Percentiles rank a stretch among this genome's conserved stretches.
phyloP scores from a whole-genome alignment of 768 basidiomycete species.

The Tephrocybe sp. region DNA sequence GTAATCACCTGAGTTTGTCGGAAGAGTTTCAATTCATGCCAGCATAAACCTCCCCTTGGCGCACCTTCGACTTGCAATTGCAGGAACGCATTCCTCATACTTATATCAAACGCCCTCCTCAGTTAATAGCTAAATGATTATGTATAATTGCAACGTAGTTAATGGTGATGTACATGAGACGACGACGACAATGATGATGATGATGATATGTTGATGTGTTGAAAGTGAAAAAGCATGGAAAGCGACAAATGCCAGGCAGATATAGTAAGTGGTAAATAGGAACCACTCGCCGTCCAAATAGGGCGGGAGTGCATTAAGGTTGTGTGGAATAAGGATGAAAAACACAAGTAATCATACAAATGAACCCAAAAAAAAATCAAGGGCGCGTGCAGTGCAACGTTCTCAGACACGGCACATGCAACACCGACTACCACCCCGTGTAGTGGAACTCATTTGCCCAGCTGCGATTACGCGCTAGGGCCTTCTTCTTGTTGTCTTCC shows the following conservation, averaged over 20 bases:
- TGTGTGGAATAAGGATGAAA: background rate
- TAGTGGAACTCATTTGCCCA: constrained; percentile 67
- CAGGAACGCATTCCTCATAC: too few species aligned
- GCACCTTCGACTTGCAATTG: too few species aligned
- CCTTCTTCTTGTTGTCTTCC: constrained; percentile 41
- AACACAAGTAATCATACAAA: constrained; percentile 14
- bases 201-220: background rate
- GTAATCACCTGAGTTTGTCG: too few species aligned
- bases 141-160: background rate
- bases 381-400: background rate
- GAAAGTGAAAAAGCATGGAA: constrained; percentile 8
- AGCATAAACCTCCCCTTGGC: too few species aligned
- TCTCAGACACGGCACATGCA: background rate
- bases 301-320: constrained; percentile 3
- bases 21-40: too few species aligned
- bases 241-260: constrained; percentile 10
- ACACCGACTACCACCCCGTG: constrained; percentile 54
- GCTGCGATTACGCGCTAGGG: constrained; percentile 61
- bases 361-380: constrained; percentile 12
- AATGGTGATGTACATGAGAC: constrained; percentile 11
- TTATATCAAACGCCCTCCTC: too few species aligned
- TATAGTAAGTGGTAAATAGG: constrained; percentile 9
- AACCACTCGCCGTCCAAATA: background rate
- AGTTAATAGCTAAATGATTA: too few species aligned
- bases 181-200: background rate